Base-by-base conservation (phyloP, 805 yeast genomes). In the Teunomyces barrocoloradensis region DNA sequence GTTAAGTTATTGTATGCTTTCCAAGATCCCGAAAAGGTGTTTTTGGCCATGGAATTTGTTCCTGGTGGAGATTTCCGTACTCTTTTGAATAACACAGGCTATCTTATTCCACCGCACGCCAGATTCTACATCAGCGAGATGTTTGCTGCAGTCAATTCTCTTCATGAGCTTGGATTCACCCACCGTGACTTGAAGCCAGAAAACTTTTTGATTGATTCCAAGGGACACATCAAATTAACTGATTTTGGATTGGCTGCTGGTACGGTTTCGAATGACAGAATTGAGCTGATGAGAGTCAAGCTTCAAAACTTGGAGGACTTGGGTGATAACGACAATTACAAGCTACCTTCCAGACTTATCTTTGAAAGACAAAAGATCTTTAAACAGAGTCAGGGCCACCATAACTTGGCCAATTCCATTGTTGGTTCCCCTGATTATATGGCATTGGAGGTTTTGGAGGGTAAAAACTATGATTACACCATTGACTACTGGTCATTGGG, bases 1-100 rank as follows among this genome's bases (percentile, higher is more conserved):
- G 99, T 94, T 35, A 90, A 90, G 67, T 75, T 94, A 43, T 76
- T 89, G 49, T 94, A 94, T 64, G 97, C 98, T 2, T 94, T 94
- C 71, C 99, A 94, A 66, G 98, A 94, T 68, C 68, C 84, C 0
- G 91, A 87, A 52, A 87, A 87, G 60, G 87, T 94, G 27, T 94
- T 89, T 58, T 75, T 94, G 60, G 99, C 99, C 2, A 94, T 94
- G 99, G 99, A 94, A 65, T 94, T 88, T 66, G 99, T 94, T n/a
- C 97, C 99, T 6, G 99, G 99, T 49, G 99, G 99, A 45, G 99
- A 94, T 64, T 94, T 89, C 73, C 84, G 99, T 63, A 94, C 99
- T 0, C 71, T 94, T 50, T 79, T 94, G 54, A 91, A 90, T 66
- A 92, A 91, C 64, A 92, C 98, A 5, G 96, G 96, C 30, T 87